Base-by-base conservation (phyloP, 768 basidiomycete genomes). In the Mycena alexandri region DNA sequence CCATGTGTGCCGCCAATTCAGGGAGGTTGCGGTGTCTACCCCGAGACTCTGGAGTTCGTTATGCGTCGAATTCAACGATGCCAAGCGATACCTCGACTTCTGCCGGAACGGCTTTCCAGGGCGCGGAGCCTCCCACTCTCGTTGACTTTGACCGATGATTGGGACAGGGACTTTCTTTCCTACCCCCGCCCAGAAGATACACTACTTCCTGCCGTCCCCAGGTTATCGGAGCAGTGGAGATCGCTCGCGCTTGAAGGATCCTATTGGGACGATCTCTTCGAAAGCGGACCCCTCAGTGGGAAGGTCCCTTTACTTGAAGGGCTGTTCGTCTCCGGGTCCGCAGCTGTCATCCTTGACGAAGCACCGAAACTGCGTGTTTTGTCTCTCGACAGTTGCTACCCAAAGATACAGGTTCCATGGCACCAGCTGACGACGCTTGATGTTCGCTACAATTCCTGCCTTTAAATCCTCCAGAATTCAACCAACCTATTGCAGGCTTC, bases 21-120 rank as follows among this genome's bases (percentile, higher is more conserved):
- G 64, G 25, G 48, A 52, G 29, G 33, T 65, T 10, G 64, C 64
- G 29, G 1, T 59, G 16, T 14, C 50, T 5, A 65, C 63, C 9
- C 64, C 57, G 11, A 38, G 8, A 6, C 64, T 65, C 9, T 65
- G 64, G 64, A 52, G 55, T 9, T 65, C 56, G 3, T 9, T 65
- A 48, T 19, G 11, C 4, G 14, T 65, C 29, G 17, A 58, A 13
- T 2, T 44, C 11, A 8, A 42, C 2, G 57, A 43, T 14, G 36
- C 24, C 1, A 5, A 12, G 3, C 6, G 9, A 6, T 47, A 57
- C 42, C n/a, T 48, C 21, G 41, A 44, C 21, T 17, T 59, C 11
- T 59, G 16, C 24, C 33, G 16, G 29, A 29, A 29, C 29, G 29
- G 64, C 48, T 65, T 2, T 36, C 21, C 1, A 58, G 64, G 33